Evolutionary conservation across 164 flowering plant species (phyloP), one percentile per base, ranked within the genome.

Genomic region (Dillenia suffruticosa): DNA sequence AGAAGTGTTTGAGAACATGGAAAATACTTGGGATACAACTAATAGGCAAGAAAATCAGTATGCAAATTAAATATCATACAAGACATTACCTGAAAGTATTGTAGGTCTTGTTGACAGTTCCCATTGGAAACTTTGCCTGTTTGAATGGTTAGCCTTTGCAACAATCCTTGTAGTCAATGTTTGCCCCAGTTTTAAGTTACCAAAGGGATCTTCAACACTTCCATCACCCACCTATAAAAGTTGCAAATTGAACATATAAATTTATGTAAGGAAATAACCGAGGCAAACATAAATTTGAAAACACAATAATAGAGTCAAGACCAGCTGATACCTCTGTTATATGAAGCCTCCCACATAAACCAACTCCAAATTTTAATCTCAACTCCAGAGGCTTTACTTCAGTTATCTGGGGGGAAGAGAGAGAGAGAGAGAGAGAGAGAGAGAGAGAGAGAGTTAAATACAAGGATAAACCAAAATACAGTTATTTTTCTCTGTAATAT

Each of bases 51-150:
- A 19, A 19, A 59, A 46, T 14, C 49, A 22, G n/a, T 12, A 10
- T 17, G 48, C 12, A 54, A 62, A 46, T 13, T 5, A 45, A 19
- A 14, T 17, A n/a, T 17, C 15, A 8, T 15, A 45, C 44, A n/a
- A 9, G 44, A 16, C 19, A 60, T 61, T 72, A 91, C 97, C 96
- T 58, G 82, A 49, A 62, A 89, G 76, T 57, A 81, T 2, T 19
- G 79, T 57, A 1, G 96, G 92, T 56, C 77, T 87, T 54, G 90
- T 56, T n/a, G 97, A 89, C 44, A 95, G 77, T 48, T 95, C 99
- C 96, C 96, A 92, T 8, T 57, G 74, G 48, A 40, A 43, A 32
- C 58, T 50, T 63, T 64, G 81, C 24, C 68, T 76, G 22, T 56
- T 68, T 16, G 77, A 63, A 32, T 63, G 68, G 44, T 62, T 65